A percentile compares a stretch with the other conserved stretches of the same genome.
phyloP scores from a whole-genome alignment of 352 stramenopile species.

The Phytophthora megakarya region DNA sequence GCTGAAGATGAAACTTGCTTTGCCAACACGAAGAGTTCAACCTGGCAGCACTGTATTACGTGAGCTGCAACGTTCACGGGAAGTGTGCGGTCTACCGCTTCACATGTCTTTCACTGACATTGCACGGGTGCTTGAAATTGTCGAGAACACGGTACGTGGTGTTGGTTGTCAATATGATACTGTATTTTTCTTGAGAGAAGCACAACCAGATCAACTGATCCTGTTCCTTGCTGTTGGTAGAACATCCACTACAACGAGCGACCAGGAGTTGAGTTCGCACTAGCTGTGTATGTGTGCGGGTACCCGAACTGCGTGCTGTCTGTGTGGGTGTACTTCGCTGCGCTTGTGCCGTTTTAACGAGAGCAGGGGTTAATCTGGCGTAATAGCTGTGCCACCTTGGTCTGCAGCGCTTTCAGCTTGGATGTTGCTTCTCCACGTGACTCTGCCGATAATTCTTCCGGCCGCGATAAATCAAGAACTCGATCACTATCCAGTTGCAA shows the following conservation, averaged over 20 bases:
- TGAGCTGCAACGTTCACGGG: slow-evolving; percentile 46
- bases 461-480: slow-evolving; percentile 66
- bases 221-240: slow-evolving; percentile 37
- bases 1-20: slow-evolving; percentile 29
- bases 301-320: slow-evolving; percentile 90
- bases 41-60: slow-evolving; percentile 24
- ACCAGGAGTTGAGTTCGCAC: slow-evolving; percentile 88
- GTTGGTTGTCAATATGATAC: slow-evolving; percentile 19
- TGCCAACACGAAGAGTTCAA: slow-evolving; percentile 18
- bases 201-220: slow-evolving; percentile 2
- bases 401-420: slow-evolving; percentile 72
- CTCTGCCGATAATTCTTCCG: slow-evolving; percentile 62
- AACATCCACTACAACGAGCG: slow-evolving; percentile 91
- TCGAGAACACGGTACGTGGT: slow-evolving; percentile 79
- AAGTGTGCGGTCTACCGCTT: slow-evolving; percentile 82
- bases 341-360: slow-evolving; percentile 48
- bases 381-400: slow-evolving; percentile 69
- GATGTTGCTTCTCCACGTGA: slow-evolving; percentile 58
- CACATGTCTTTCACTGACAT: slow-evolving; percentile 91
- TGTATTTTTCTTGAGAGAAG: slow-evolving; percentile 25
- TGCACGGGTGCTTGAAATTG: slow-evolving; percentile 67
- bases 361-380: slow-evolving; percentile 55
- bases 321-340: slow-evolving; percentile 93
- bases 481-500: slow-evolving; percentile 68
- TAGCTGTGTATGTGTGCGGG: slow-evolving; percentile 85